Percentiles rank a stretch among this genome's conserved stretches.
Conservation (phyloP, 768 basidiomycete species). For the Amanita muscaria region DNA sequence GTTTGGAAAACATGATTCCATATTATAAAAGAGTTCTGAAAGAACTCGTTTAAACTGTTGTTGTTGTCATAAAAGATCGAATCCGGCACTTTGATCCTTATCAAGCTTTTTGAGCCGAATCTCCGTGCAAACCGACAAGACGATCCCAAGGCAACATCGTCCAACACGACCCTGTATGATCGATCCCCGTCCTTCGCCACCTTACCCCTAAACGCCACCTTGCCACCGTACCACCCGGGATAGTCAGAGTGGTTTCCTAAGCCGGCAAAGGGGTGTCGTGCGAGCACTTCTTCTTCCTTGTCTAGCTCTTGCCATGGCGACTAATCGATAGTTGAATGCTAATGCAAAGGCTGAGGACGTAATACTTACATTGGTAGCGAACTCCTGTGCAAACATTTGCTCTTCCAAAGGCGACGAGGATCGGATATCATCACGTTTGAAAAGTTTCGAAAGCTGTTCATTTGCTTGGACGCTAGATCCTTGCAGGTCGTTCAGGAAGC, state of each 20-base stretch:
- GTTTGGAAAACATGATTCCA: slow-evolving; percentile 47
- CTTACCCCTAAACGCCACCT: slow-evolving; percentile 43
- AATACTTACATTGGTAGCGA: slow-evolving; percentile 22
- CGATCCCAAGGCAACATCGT: slow-evolving; percentile 40
- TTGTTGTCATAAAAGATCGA: slow-evolving; percentile 21
- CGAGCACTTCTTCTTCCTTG: slow-evolving; percentile 36
- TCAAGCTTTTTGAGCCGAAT: slow-evolving; percentile 53
- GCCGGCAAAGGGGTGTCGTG: slow-evolving; percentile 23
- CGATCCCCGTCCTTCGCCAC: slow-evolving; percentile 16
- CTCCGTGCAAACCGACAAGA: slow-evolving; percentile 50
- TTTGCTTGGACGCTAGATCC: too few relatives aligned
- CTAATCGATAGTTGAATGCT: slow-evolving; percentile 22
- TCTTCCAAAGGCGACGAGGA: neutral
- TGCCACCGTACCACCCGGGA: slow-evolving; percentile 52
- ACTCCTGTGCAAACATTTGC: slow-evolving; percentile 26
- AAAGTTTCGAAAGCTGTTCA: too few relatives aligned
- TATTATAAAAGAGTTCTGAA: slow-evolving; percentile 44
- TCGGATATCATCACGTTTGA: too few relatives aligned
- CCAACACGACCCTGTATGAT: slow-evolving; percentile 38
- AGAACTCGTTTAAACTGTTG: slow-evolving; percentile 29
- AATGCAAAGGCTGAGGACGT: neutral
- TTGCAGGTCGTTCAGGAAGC: too few relatives aligned
- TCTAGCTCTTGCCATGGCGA: slow-evolving; percentile 59
- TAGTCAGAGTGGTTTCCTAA: slow-evolving; percentile 32
- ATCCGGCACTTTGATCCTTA: slow-evolving; percentile 40